A percentile compares a stretch with the other conserved stretches of the same genome.
phyloP scores from a whole-genome alignment of 2,329 filamentous ascomycete species.

The Rhinocladiella mackenziei region DNA sequence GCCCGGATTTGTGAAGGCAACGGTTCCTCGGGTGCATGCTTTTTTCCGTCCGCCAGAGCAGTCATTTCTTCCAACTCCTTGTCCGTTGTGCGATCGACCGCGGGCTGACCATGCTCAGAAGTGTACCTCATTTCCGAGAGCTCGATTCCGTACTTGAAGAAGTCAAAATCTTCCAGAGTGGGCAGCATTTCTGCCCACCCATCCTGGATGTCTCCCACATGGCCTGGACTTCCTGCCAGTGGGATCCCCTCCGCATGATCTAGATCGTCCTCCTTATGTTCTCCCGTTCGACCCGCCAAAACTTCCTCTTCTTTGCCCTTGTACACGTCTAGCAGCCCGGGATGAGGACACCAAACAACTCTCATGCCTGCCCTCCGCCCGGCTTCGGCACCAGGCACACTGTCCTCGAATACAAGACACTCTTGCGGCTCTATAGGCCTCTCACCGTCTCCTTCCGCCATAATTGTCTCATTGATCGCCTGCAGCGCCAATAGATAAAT shows the following conservation, averaged over 20 bases:
- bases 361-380: conserved; percentile 91
- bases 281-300: conserved; percentile 73
- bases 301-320: conserved; percentile 73
- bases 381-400: conserved; percentile 85
- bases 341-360: conserved; percentile 87
- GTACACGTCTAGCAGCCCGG: conserved; percentile 71
- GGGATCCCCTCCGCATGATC: conserved; percentile 35
- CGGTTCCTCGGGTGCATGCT: conserved; percentile 22
- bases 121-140: conserved; percentile 24
- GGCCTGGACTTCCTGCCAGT: conserved; percentile 43
- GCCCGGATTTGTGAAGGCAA: conserved; percentile 2
- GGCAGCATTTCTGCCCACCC: conserved; percentile 54
- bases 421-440: conserved; percentile 71
- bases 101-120: conserved; percentile 21
- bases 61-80: conserved; percentile 30
- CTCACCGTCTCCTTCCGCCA: conserved; percentile 50
- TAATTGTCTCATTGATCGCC: conserved; percentile 72
- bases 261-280: conserved; percentile 56
- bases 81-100: conserved; percentile 25
- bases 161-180: conserved; percentile 58
- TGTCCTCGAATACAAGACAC: conserved; percentile 95
- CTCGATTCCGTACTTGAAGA: conserved; percentile 55
- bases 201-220: conserved; percentile 55
- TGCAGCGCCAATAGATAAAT: conserved; percentile 86
- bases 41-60: conserved; percentile 26